Base-by-base conservation (phyloP, 176 grass and related monocot genomes). In the Pontederia paniculata region DNA sequence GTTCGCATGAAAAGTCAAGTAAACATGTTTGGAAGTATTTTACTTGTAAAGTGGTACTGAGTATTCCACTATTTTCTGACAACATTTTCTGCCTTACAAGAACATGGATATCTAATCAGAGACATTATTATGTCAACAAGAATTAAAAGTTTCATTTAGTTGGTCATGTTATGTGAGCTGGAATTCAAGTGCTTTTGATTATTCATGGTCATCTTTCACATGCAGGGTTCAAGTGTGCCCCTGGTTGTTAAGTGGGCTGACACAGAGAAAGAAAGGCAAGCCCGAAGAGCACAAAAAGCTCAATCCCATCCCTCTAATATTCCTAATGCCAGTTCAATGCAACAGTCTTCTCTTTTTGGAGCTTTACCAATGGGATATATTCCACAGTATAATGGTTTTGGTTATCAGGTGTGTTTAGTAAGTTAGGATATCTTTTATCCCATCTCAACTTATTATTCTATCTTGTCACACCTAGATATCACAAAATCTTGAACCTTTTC, bases 221-320 rank as follows among this genome's bases (percentile, higher is more conserved):
- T 41, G 14, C 65, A 98, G 93, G 86, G 93, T 71, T 98, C 93
- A 72, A 99, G 74, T 77, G 87, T 99, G 58, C 87, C 94, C 0
- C 77, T 99, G 80, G 94, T 99, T 88, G 83, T 99, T 66, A 99
- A 99, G 78, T 99, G 94, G 94, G 94, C 94, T 2, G 94, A 99
- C 46, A 99, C 94, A n/a, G 87, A 99, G 67, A 99, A 99, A 66
- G 87, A 99, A 84, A 99, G 87, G 48, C 94, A 88, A 67, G 83
- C 81, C 12, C 73, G 94, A 54, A 99, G 85, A 71, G 87, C 94
- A 78, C 94, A 93, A 59, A 99, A 82, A 67, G 83, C 78, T 71
- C 94, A 99, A 76, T 58, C 77, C 49, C 94, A 93, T 56, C 60
- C 76, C 14, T 77, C 83, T 66, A 77, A 55, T 65, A 65, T 76